Percentiles rank a stretch among this genome's conserved stretches.
These are phyloP conservation scores for Zymoseptoria passerinii DNA, from an alignment of 2,329 filamentous ascomycete species.

Conservation along the genomic window DNA sequence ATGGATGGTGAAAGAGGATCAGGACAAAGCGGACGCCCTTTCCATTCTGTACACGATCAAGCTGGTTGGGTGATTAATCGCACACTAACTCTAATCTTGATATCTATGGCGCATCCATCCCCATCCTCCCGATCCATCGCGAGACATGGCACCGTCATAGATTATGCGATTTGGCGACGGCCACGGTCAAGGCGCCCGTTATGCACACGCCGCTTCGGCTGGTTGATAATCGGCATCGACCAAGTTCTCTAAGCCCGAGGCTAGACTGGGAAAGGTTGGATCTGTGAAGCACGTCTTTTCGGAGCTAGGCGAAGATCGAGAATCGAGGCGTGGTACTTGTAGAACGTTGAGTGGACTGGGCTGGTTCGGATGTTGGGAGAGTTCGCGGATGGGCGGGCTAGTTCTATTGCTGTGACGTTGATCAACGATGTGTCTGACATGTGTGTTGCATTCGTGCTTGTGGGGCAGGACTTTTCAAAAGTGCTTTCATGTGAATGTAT, in stretches of 20 bases:
- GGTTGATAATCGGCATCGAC: neutral
- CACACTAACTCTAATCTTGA: neutral
- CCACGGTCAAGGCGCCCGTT: neutral
- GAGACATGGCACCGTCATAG: neutral
- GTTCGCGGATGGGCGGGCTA: neutral
- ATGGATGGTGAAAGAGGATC: neutral
- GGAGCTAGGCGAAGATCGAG: neutral
- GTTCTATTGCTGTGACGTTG: neutral
- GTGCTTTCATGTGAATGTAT: neutral
- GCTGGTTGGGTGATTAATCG: neutral
- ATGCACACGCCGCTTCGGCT: neutral
- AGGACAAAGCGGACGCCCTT: neutral
- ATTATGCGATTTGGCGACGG: neutral
- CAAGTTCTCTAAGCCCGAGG: neutral
- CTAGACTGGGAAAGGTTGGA: neutral
- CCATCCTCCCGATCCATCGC: neutral
- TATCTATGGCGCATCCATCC: neutral
- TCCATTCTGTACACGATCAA: neutral
- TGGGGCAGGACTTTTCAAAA: no score
- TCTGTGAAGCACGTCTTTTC: neutral
- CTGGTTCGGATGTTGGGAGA: neutral
- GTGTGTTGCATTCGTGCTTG: no score
- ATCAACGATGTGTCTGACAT: neutral
- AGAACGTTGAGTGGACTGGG: neutral
- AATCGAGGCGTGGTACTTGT: neutral